phyloP scores from a whole-genome alignment of 495 filamentous ascomycete genomes.

The Barbatosphaeria neglecta region DNA sequence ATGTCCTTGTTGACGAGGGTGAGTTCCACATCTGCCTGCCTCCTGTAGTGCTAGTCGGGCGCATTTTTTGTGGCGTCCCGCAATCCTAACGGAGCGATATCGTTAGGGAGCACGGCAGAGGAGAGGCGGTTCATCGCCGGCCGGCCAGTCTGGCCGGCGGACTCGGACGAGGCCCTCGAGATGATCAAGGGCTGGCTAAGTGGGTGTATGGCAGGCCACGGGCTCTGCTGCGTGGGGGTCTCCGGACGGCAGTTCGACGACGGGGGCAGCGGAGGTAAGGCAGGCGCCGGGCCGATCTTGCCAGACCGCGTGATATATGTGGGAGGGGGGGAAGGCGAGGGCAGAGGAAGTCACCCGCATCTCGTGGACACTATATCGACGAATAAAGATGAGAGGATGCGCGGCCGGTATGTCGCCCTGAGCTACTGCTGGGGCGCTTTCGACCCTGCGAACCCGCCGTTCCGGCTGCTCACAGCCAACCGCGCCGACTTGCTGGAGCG shows the following conservation, averaged over 20 bases:
- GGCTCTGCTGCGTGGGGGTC: not conserved
- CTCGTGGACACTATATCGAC: not conserved
- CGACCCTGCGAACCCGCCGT: not conserved
- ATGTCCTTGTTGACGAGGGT: not conserved
- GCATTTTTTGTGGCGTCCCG: too few species aligned
- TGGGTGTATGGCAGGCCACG: not conserved
- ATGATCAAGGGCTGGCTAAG: not conserved
- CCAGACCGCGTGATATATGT: not conserved
- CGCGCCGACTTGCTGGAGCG: not conserved
- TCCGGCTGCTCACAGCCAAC: not conserved
- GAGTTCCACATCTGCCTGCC: too few species aligned
- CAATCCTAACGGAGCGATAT: too few species aligned
- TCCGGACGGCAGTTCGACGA: not conserved
- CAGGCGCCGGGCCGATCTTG: not conserved
- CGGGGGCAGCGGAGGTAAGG: not conserved
- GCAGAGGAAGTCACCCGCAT: too few species aligned
- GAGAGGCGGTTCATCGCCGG: not conserved
- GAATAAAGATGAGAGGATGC: not conserved
- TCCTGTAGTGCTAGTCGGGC: too few species aligned
- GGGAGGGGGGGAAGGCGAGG: not conserved
- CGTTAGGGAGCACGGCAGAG: not conserved
- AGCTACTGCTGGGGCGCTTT: not conserved
- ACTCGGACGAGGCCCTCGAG: not conserved
- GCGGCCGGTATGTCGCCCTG: not conserved
- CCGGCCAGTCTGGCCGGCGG: not conserved